Conservation (phyloP, 257 asterid genomes). For the Mentha longifolia region DNA sequence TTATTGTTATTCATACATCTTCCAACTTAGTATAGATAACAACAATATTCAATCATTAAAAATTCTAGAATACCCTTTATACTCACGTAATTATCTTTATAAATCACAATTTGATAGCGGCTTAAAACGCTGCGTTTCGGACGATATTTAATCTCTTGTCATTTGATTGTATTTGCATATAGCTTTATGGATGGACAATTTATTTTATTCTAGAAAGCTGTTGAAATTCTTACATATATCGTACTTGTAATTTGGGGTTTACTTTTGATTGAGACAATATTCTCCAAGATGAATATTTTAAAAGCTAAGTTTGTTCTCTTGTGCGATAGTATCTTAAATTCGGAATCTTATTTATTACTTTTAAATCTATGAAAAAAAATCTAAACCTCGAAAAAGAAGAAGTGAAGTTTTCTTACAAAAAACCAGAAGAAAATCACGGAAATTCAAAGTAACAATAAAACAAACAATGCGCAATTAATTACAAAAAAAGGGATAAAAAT, state of each 20-base stretch:
- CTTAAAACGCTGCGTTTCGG: background rate
- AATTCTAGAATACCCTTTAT: too few species aligned
- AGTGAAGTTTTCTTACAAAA: background rate
- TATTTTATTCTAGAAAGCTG: background rate
- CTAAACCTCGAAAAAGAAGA: background rate
- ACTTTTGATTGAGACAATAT: background rate
- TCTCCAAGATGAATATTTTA: background rate
- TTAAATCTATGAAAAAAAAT: background rate
- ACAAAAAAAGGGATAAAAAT: too few species aligned
- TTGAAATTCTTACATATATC: background rate
- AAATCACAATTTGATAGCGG: background rate
- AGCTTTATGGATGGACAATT: background rate
- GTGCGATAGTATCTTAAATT: background rate
- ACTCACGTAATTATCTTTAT: too few species aligned
- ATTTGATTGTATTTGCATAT: background rate
- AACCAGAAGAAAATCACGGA: too few species aligned
- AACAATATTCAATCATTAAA: too few species aligned
- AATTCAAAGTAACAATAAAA: background rate
- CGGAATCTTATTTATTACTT: background rate
- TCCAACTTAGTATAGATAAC: too few species aligned
- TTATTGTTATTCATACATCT: too few species aligned
- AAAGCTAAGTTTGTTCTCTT: background rate
- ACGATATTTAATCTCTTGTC: too few species aligned
- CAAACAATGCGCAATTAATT: too few species aligned
- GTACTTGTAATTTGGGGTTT: background rate